A percentile compares a stretch with the other conserved stretches of the same genome.
phyloP scores from a whole-genome alignment of 176 grass and related monocot species.

The Urochloa ruziziensis region DNA sequence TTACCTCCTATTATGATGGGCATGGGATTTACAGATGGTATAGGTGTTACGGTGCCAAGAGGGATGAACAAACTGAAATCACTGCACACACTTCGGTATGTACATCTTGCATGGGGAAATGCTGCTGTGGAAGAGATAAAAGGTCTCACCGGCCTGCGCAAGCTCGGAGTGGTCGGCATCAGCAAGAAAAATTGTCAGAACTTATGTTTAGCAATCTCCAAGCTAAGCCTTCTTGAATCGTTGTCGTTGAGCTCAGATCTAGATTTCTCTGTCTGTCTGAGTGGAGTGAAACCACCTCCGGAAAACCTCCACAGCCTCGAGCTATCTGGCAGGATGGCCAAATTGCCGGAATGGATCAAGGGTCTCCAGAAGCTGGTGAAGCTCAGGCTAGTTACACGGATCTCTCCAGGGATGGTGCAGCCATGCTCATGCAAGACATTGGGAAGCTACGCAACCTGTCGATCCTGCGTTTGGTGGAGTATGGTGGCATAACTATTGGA shows the following conservation, averaged over 20 bases:
- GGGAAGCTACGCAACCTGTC: background rate
- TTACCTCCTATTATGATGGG: background rate
- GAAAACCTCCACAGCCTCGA: slow-evolving; percentile 1
- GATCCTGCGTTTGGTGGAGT: background rate
- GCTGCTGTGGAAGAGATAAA: background rate
- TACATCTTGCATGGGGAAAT: background rate
- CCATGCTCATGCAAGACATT: background rate
- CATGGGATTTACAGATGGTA: background rate
- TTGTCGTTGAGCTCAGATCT: background rate
- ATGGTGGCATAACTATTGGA: background rate
- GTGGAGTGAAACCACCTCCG: background rate
- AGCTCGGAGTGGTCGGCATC: background rate
- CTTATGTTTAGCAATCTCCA: background rate
- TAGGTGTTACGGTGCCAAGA: background rate
- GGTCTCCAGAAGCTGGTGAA: background rate
- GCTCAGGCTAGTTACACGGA: background rate
- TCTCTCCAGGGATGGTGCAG: background rate
- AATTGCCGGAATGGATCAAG: background rate
- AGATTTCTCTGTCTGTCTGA: background rate
- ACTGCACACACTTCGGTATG: background rate
- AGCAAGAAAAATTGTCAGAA: background rate
- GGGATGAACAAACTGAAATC: background rate
- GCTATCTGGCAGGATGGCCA: background rate
- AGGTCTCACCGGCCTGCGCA: background rate
- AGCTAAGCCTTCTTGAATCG: background rate